Conservation (phyloP, 768 basidiomycete genomes). For the Dacryopinax primogenitus region DNA sequence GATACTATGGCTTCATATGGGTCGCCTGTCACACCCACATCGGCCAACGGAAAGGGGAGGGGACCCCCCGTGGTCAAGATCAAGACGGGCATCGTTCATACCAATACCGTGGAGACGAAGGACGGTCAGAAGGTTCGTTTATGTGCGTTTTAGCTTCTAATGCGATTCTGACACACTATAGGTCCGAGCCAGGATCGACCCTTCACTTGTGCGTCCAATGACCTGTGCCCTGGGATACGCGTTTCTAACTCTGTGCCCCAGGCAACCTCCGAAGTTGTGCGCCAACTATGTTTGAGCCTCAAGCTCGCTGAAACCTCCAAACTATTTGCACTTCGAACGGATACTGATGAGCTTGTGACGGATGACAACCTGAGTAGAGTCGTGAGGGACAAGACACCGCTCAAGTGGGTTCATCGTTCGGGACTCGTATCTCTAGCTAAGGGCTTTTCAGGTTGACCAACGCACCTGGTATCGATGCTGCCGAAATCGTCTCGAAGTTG, state of each 20-base stretch:
- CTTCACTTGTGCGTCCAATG: constrained; percentile 39
- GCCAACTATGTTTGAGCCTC: constrained; percentile 68
- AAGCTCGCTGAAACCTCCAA: constrained; percentile 61
- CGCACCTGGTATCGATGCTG: constrained; percentile 65
- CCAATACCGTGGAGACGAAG: constrained; percentile 68
- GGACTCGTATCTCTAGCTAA: not conserved
- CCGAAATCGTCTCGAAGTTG: constrained; percentile 62
- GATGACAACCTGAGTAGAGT: constrained; percentile 75
- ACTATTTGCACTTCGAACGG: constrained; percentile 68
- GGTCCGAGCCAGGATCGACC: constrained; percentile 75
- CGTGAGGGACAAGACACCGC: constrained; percentile 61
- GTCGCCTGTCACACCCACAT: constrained; percentile 6
- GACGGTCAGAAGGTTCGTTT: constrained; percentile 36
- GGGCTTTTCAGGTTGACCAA: constrained; percentile 49
- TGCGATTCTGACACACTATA: constrained; percentile 17
- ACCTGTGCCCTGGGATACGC: not conserved
- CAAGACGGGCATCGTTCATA: constrained; percentile 47
- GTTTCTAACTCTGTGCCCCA: not conserved
- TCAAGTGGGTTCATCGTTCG: constrained; percentile 44
- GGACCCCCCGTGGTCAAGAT: constrained; percentile 10
- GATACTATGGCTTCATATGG: constrained; percentile 1
- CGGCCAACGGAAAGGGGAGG: not conserved
- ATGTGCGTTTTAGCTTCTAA: constrained; percentile 22
- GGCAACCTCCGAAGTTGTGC: constrained; percentile 51
- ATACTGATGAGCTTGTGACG: constrained; percentile 70